Conservation (phyloP, 345 rosid genomes). For the Ricinus communis region DNA sequence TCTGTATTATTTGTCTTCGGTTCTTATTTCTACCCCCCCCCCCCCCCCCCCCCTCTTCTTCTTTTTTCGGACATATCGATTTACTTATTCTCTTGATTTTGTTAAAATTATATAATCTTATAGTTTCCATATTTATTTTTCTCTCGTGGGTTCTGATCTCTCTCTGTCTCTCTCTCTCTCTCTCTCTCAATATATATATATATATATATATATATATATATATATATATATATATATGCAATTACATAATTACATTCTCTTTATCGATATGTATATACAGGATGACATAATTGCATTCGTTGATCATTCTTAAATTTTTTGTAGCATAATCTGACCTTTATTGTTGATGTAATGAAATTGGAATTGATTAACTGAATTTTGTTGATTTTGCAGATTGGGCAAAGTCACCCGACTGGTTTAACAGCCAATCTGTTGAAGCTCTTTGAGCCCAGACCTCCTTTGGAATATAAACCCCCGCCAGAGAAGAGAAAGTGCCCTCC, state of each 20-base stretch:
- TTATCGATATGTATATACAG: too few relatives aligned
- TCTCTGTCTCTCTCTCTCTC: too few relatives aligned
- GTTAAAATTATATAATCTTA: not conserved
- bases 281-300: too few relatives aligned
- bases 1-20: not conserved
- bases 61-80: too few relatives aligned
- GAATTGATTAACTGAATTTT: constrained; percentile 8
- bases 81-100: not conserved
- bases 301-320: not conserved
- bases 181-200: too few relatives aligned
- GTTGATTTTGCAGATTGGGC: constrained; percentile 73
- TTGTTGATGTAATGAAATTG: not conserved
- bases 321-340: not conserved
- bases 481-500: constrained; percentile 90
- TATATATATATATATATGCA: too few relatives aligned
- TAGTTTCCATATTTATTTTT: not conserved
- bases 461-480: constrained; percentile 81
- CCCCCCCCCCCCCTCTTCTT: too few relatives aligned
- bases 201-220: too few relatives aligned
- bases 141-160: not conserved
- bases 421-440: constrained; percentile 85
- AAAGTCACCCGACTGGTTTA: constrained; percentile 93
- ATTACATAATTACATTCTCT: too few relatives aligned
- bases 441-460: constrained; percentile 87
- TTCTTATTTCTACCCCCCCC: too few relatives aligned